These are phyloP conservation scores for Acanthamoeba healyi DNA, from an alignment of 208 protist genomes.

Conservation along the genomic window DNA sequence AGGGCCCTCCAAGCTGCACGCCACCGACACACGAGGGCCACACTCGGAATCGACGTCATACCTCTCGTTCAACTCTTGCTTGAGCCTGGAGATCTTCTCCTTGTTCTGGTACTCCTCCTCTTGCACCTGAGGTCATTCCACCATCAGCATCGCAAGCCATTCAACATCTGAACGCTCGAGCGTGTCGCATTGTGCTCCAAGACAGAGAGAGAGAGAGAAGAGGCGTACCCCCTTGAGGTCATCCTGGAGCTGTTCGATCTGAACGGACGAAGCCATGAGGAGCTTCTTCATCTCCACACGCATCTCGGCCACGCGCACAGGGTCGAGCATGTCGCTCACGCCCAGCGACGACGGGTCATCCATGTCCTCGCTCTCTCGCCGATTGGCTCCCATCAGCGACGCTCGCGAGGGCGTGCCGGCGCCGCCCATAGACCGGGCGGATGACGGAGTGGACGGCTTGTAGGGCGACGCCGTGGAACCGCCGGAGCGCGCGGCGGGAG, in stretches of 20 bases:
- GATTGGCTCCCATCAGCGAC: background rate
- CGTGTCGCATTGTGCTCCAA: too few relatives aligned
- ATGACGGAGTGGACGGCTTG: background rate
- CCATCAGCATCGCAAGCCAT: background rate
- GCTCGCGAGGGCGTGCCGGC: background rate
- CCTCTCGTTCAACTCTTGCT: constrained; percentile 31
- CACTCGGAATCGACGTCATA: background rate
- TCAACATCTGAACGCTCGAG: background rate
- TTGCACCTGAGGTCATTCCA: background rate
- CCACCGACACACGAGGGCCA: too few relatives aligned
- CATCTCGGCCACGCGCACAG: constrained; percentile 62
- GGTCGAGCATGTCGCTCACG: constrained; percentile 43
- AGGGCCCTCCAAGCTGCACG: too few relatives aligned
- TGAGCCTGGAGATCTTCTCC: constrained; percentile 21
- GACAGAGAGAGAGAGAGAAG: too few relatives aligned
- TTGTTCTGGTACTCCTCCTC: constrained; percentile 45
- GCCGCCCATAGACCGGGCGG: background rate
- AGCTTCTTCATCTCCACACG: constrained; percentile 68
- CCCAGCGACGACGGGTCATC: background rate
- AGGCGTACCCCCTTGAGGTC: constrained; percentile 39
- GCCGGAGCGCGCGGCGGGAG: background rate
- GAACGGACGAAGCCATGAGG: background rate
- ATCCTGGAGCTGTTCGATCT: constrained; percentile 77
- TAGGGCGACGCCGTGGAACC: background rate
- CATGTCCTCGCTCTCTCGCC: constrained; percentile 44